Evolutionary conservation across 2,329 filamentous ascomycete species (phyloP), one percentile per base, ranked within the genome.

Genomic region (Aureobasidium sp.): DNA sequence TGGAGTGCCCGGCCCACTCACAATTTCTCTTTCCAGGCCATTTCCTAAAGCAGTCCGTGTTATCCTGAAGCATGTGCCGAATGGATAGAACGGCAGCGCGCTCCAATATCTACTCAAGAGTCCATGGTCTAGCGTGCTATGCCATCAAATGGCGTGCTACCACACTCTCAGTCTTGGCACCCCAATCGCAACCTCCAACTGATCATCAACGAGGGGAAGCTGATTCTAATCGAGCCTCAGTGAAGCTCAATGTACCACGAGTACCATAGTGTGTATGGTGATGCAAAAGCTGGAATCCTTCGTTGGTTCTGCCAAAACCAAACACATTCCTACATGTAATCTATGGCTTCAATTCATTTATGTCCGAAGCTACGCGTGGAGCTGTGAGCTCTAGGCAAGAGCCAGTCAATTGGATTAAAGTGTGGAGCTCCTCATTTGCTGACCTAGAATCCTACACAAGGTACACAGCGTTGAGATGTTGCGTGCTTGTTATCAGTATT

Each of bases 401-500:
- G 17, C 3, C 25, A 44, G 7, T n/a, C 27, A 19, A 25, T 8
- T 41, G 24, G 1, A 12, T 8, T 8, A 27, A 21, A 4, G n/a
- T 14, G 6, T 21, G 10, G 11, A 7, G 25, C 11, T 3, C 10
- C 2, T 5, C 11, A 11, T 12, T 22, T 42, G 8, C 10, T 16
- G 24, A n/a, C 25, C 10, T 21, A 30, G 12, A 22, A 14, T 12
- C 3, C 17, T 19, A 10, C 16, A 29, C 21, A 16, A 29, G 16
- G 16, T 16, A 32, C n/a, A n/a, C n/a, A 7, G 7, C 6, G 6
- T 16, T 19, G 17, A 41, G 24, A 11, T 44, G 17, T 49, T 49
- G 45, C 45, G 45, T 49, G 45, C 45, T 49, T 16, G 45, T 29
- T 37, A 49, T 16, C 32, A 17, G 21, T 16, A 49, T 49, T 49